These are phyloP conservation scores for Didymellaceae sp. DNA, from an alignment of 2,329 filamentous ascomycete genomes.

Conservation along the genomic window DNA sequence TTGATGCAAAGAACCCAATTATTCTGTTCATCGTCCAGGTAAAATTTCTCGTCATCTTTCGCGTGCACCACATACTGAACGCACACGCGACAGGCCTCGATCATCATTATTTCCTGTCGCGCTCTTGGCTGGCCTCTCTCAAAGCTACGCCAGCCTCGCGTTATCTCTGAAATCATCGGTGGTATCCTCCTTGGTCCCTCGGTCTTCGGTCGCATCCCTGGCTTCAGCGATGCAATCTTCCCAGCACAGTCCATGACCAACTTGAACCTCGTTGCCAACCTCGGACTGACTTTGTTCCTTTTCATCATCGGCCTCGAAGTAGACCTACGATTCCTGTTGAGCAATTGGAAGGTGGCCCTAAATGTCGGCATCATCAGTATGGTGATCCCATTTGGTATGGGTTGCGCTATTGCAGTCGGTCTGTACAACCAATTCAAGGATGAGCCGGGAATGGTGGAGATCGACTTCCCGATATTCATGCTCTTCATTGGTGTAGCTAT, in stretches of 20 bases:
- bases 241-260: constrained; percentile 76
- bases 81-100: constrained; percentile 60
- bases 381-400: constrained; percentile 81
- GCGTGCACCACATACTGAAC: constrained; percentile 5
- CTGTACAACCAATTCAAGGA: constrained; percentile 75
- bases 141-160: constrained; percentile 77
- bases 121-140: constrained; percentile 78
- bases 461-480: constrained; percentile 68
- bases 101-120: constrained; percentile 78
- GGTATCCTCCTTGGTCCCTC: constrained; percentile 86
- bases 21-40: constrained; percentile 79
- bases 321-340: constrained; percentile 76
- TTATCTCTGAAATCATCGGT: constrained; percentile 86
- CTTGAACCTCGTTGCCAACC: constrained; percentile 78
- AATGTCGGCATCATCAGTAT: constrained; percentile 82
- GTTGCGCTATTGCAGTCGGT: constrained; percentile 80
- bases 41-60: constrained; percentile 17
- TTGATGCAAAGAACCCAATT: constrained; percentile 74
- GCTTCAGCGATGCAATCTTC: constrained; percentile 79
- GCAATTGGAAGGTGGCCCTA: constrained; percentile 80
- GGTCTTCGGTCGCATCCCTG: constrained; percentile 84
- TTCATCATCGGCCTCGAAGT: constrained; percentile 90
- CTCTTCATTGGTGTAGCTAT: constrained; percentile 92
- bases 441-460: constrained; percentile 62
- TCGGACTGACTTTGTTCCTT: constrained; percentile 83